A percentile compares a stretch with the other conserved stretches of the same genome.
Evolutionary conservation across 1,139 yeast genomes (phyloP).

Genomic region (Nakaseomyces glabratus): DNA sequence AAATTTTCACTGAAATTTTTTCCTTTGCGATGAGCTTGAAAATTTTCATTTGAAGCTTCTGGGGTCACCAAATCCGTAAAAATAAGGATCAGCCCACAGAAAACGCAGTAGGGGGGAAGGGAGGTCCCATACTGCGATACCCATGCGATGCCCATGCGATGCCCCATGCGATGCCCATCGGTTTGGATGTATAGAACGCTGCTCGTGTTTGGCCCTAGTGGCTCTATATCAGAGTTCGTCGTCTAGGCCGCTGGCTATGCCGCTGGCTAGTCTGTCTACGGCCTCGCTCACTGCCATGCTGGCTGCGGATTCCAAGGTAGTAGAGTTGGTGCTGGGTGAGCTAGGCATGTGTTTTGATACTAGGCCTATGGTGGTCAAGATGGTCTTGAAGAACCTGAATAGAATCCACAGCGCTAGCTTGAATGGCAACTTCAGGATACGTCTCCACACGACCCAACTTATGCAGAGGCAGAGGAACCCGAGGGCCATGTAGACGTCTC

Average conservation of each 20-base stretch:
- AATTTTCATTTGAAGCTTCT: too few relatives aligned
- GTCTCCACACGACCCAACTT: slow-evolving; percentile 48
- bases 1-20: too few relatives aligned
- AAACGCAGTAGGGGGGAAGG: too few relatives aligned
- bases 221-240: slow-evolving; percentile 17
- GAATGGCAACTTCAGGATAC: slow-evolving; percentile 45
- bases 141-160: slow-evolving; percentile 5
- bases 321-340: slow-evolving; percentile 5
- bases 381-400: slow-evolving; percentile 35
- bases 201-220: neutral
- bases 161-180: neutral
- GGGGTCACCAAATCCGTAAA: too few relatives aligned
- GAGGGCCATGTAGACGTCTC: slow-evolving; percentile 44
- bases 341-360: slow-evolving; percentile 11
- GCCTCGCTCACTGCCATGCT: slow-evolving; percentile 20
- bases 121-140: too few relatives aligned
- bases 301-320: slow-evolving; percentile 2
- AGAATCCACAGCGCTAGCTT: slow-evolving; percentile 42
- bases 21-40: neutral
- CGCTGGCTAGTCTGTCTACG: slow-evolving; percentile 16
- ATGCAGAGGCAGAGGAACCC: slow-evolving; percentile 43
- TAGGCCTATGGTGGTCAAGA: slow-evolving; percentile 27
- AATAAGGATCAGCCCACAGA: too few relatives aligned
- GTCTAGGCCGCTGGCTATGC: too few relatives aligned
- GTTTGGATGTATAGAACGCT: neutral